These are phyloP conservation scores for Leccinum imitatum DNA, from an alignment of 768 basidiomycete species.

Conservation along the genomic window DNA sequence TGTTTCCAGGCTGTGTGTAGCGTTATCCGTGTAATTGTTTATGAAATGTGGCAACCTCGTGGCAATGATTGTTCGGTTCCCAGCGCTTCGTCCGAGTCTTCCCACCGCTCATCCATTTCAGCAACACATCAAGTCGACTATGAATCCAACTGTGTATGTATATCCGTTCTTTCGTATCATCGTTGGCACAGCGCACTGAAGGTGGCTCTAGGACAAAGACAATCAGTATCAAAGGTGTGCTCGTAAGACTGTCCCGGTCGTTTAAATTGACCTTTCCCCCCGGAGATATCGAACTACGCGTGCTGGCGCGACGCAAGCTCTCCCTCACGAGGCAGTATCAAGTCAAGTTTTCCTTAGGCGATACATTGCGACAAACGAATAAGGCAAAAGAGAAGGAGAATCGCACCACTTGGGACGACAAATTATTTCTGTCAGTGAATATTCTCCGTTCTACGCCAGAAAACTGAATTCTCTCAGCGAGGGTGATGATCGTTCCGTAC, in stretches of 20 bases:
- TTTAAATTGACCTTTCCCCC: not conserved
- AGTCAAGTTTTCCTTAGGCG: not conserved
- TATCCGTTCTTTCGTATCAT: not conserved
- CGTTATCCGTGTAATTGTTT: constrained; percentile 11
- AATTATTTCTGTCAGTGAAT: not conserved
- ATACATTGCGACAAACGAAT: not conserved
- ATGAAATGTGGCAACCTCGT: not conserved
- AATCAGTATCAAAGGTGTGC: not conserved
- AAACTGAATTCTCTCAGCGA: not conserved
- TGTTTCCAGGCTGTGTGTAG: constrained; percentile 2
- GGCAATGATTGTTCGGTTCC: not conserved
- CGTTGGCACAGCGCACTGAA: not conserved
- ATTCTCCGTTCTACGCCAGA: not conserved
- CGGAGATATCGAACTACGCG: not conserved
- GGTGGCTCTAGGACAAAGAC: not conserved
- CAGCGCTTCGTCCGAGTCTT: not conserved
- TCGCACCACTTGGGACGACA: not conserved
- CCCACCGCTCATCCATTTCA: not conserved
- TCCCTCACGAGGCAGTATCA: not conserved
- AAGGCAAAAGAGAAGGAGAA: not conserved
- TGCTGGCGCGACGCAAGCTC: not conserved
- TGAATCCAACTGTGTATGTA: not conserved
- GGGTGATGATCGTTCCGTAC: no score
- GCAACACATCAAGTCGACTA: not conserved
- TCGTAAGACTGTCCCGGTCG: not conserved